Base-by-base conservation (phyloP, 257 asterid genomes). In the Rhazya stricta region DNA sequence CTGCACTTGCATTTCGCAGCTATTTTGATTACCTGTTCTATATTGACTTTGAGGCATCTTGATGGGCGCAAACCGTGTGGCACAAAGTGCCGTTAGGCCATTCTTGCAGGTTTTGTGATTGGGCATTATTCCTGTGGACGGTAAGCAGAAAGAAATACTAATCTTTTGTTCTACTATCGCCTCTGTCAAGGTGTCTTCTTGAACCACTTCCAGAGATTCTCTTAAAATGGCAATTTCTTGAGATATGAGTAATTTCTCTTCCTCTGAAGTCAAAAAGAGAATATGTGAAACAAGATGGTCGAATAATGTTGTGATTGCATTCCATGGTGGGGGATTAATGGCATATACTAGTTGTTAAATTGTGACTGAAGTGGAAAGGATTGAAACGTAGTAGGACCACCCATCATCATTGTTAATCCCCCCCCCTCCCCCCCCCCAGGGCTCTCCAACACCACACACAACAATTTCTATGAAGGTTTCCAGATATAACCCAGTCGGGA, bases 31-130 rank as follows among this genome's bases (percentile, higher is more conserved):
- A 91, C 88, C 90, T 94, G 48, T 94, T 94, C 67, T 94, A 86
- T 93, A 87, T 94, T 9, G 99, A 94, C 73, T 90, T 92, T 70
- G 96, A 92, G 85, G 97, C 99, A 50, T 94, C 99, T 0, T n/a
- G n/a, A 90, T 94, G 99, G 98, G 91, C 1, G 97, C n/a, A n/a
- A 94, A 61, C 84, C 94, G 25, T 90, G 97, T n/a, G 94, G 94
- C 97, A 73, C 97, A 92, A 78, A 62, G 76, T 67, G 94, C 96
- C 43, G n/a, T 76, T 92, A 11, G 90, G 81, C 8, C 92, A 91
- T 82, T n/a, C n/a, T 86, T 91, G 70, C 92, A 90, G 89, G 96
- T 88, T n/a, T 42, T 73, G 54, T 46, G 23, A 12, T 45, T 34
- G n/a, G n/a, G n/a, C n/a, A n/a, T n/a, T n/a, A n/a, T n/a, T n/a